A percentile compares a stretch with the other conserved stretches of the same genome.
phyloP scores from a whole-genome alignment of 805 yeast species.

The Wickerhamiella siamensis region DNA sequence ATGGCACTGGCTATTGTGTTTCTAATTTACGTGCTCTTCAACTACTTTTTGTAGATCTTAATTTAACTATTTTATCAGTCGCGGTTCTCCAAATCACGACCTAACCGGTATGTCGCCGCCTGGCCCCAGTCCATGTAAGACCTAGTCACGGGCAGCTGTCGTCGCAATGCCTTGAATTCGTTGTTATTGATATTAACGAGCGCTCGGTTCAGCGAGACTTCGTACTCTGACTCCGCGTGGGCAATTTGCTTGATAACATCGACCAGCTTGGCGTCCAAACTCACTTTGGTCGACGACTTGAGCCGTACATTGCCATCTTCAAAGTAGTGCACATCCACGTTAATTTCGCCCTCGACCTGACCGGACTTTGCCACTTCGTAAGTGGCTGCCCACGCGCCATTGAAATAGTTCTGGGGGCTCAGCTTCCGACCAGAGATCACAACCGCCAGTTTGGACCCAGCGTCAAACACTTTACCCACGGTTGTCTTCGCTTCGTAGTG shows the following conservation, averaged over 20 bases:
- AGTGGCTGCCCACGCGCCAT: slow-evolving; percentile 73
- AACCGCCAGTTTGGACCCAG: slow-evolving; percentile 26
- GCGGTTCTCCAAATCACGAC: slow-evolving; percentile 26
- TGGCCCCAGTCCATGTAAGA: slow-evolving; percentile 91
- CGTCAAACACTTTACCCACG: slow-evolving; percentile 32
- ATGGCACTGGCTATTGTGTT: slow-evolving; percentile 40
- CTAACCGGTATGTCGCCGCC: slow-evolving; percentile 76
- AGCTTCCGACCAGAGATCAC: slow-evolving; percentile 57
- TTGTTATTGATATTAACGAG: slow-evolving; percentile 64
- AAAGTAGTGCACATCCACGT: slow-evolving; percentile 73
- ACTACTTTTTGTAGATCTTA: slow-evolving; percentile 27
- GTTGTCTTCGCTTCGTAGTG: slow-evolving; percentile 49
- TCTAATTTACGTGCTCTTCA: slow-evolving; percentile 41
- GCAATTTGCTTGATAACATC: slow-evolving; percentile 34
- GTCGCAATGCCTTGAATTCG: slow-evolving; percentile 69
- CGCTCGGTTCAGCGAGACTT: slow-evolving; percentile 42
- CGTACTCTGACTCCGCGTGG: slow-evolving; percentile 43
- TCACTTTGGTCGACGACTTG: slow-evolving; percentile 29
- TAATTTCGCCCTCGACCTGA: slow-evolving; percentile 38
- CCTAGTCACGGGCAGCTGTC: slow-evolving; percentile 85
- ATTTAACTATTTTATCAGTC: background rate
- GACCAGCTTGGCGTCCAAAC: slow-evolving; percentile 16
- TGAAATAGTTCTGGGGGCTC: slow-evolving; percentile 68
- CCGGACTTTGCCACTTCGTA: slow-evolving; percentile 33
- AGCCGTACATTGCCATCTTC: slow-evolving; percentile 93